Base-by-base conservation (phyloP, 345 rosid genomes). In the Dimocarpus longan region DNA sequence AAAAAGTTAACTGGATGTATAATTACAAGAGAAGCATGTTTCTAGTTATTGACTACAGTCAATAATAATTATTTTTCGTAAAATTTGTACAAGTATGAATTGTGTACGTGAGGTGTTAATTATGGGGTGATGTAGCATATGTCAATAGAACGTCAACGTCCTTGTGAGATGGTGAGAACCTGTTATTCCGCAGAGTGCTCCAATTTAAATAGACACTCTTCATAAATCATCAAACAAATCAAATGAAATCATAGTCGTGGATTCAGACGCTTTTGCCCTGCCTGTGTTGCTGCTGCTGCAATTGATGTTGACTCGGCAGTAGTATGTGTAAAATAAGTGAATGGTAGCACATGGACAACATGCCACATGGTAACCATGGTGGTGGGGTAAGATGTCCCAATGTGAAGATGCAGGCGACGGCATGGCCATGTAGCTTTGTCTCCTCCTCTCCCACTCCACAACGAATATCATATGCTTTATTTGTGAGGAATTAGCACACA, bases 361-460 rank as follows among this genome's bases (percentile, higher is more conserved):
- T 59, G 84, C 78, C 84, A 78, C 75, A 74, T 73, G 82, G 82
- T 76, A 70, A 22, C 37, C 64, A 26, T 6, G 81, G 72, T 70
- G 79, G 75, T 70, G 80, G 76, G 76, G 80, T 28, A 52, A 15
- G 24, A 21, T 57, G 67, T 71, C 37, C 75, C 79, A 5, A n/a
- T 10, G 62, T 26, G 73, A 70, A 77, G 81, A 73, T 28, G 73
- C 86, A 77, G 16, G 75, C 6, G 76, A 66, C 44, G 84, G 79
- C 77, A 77, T 66, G 48, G 84, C 74, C 91, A 82, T 84, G 87
- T 81, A 68, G 44, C 72, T 12, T 66, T 86, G 91, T 86, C 87
- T 50, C 73, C 43, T 9, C 50, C 9, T 75, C 73, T 44, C 75
- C 81, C 81, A 77, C 69, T 72, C 81, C 15, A 63, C 57, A 11